Evolutionary conservation across 2,329 filamentous ascomycete species (phyloP).

Genomic region (Chlorencoelia australis): DNA sequence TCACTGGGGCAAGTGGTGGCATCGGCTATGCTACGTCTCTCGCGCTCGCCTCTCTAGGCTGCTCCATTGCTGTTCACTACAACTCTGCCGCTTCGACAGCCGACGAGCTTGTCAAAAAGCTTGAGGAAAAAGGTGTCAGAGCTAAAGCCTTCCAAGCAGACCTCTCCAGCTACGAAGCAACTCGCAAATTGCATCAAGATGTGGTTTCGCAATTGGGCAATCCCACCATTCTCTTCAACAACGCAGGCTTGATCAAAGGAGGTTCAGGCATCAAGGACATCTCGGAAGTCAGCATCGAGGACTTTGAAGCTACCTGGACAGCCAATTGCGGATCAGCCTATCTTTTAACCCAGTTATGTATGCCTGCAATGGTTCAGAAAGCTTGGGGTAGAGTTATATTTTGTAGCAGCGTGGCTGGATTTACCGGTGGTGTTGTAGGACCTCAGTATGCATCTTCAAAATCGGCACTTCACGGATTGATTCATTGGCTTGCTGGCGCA

Average conservation of each 20-base stretch:
- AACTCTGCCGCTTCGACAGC: conserved; percentile 25
- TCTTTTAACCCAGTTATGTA: conserved; percentile 18
- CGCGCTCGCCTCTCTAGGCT: conserved; percentile 31
- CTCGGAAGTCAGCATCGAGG: conserved; percentile 16
- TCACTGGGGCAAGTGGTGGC: conserved; percentile 35
- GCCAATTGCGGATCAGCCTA: conserved; percentile 17
- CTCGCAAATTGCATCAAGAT: conserved; percentile 9
- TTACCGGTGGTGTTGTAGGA: conserved; percentile 17
- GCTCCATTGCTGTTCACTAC: conserved; percentile 35
- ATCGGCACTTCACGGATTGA: conserved; percentile 35
- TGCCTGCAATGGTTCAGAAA: conserved; percentile 31
- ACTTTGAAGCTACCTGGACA: conserved; percentile 19
- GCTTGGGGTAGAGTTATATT: conserved; percentile 21
- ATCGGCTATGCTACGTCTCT: conserved; percentile 34
- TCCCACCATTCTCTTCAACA: conserved; percentile 19
- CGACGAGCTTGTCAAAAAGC: conserved; percentile 17
- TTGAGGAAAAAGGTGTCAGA: conserved; percentile 24
- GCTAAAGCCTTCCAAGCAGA: conserved; percentile 29
- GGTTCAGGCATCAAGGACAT: conserved; percentile 12
- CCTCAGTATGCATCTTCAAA: conserved; percentile 28
- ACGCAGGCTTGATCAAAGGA: conserved; percentile 13
- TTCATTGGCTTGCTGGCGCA: conserved; percentile 35
- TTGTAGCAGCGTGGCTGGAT: conserved; percentile 16
- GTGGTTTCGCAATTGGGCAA: conserved; percentile 8
- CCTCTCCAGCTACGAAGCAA: conserved; percentile 27